These are phyloP conservation scores for Lyophyllum atratum DNA, from an alignment of 768 basidiomycete genomes.

Conservation along the genomic window DNA sequence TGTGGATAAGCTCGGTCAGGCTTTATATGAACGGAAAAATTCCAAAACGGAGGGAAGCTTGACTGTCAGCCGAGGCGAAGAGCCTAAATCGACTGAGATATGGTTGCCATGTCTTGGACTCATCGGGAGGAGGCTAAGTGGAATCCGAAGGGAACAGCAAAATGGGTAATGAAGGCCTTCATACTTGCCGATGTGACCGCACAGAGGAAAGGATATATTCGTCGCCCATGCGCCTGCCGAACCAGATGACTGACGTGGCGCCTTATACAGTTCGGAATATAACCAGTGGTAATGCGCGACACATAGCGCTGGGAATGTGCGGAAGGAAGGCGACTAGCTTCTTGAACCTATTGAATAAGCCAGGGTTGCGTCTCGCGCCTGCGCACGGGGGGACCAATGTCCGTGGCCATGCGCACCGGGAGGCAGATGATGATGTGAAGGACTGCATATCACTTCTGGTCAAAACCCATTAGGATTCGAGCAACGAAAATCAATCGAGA, in stretches of 20 bases:
- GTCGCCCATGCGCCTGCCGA: constrained; percentile 2
- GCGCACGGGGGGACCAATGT: not conserved
- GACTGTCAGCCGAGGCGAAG: constrained; percentile 4
- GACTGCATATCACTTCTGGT: not conserved
- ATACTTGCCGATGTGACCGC: not conserved
- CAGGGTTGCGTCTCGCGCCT: not conserved
- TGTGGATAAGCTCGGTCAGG: not conserved
- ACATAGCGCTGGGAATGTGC: not conserved
- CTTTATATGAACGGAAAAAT: constrained; percentile 15
- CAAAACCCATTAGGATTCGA: not conserved
- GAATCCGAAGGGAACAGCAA: not conserved
- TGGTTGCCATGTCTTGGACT: not conserved
- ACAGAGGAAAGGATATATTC: not conserved
- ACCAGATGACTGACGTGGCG: constrained; percentile 8
- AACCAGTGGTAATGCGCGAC: not conserved
- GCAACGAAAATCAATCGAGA: not conserved
- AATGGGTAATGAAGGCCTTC: not conserved
- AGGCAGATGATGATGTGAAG: not conserved
- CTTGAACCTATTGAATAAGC: not conserved
- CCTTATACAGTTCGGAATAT: not conserved
- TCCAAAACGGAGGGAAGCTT: not conserved
- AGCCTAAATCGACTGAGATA: not conserved
- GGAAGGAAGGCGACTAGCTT: not conserved
- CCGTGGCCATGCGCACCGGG: not conserved
- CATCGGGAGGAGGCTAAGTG: not conserved